These are phyloP conservation scores for Mycena galopus DNA, from an alignment of 768 basidiomycete genomes.

Conservation along the genomic window DNA sequence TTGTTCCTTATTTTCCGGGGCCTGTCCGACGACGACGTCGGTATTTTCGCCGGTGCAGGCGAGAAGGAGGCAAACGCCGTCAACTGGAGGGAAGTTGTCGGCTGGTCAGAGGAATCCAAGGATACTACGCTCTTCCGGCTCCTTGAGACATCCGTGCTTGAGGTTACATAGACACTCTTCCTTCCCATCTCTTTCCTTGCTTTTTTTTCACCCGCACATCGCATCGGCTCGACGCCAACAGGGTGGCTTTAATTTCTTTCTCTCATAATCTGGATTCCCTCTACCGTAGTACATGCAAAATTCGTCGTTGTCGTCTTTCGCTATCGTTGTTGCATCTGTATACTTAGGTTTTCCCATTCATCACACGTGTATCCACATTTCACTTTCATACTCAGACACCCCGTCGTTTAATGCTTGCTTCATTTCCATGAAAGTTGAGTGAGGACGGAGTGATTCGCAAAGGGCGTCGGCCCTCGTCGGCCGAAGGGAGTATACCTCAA, in stretches of 20 bases:
- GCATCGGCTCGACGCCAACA: constrained; percentile 17
- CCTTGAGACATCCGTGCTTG: constrained; percentile 83
- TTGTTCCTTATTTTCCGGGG: constrained; percentile 91
- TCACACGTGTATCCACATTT: constrained; percentile 23
- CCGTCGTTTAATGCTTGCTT: constrained; percentile 4
- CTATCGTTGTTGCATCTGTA: constrained; percentile 32
- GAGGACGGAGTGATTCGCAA: too few relatives aligned
- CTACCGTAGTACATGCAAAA: constrained; percentile 29
- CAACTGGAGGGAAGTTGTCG: constrained; percentile 86
- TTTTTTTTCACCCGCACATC: background rate
- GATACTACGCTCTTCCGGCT: constrained; percentile 82
- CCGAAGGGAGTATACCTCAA: too few relatives aligned
- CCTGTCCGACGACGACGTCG: constrained; percentile 82
- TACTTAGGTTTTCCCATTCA: constrained; percentile 31
- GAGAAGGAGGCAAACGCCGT: constrained; percentile 87
- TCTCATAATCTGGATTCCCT: constrained; percentile 18
- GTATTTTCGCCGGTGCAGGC: constrained; percentile 79
- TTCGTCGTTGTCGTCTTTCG: constrained; percentile 13
- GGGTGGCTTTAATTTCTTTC: constrained; percentile 7
- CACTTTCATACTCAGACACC: constrained; percentile 14
- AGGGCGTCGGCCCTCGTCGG: too few relatives aligned
- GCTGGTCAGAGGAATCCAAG: constrained; percentile 86
- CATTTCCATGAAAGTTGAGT: too few relatives aligned
- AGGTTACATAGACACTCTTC: constrained; percentile 47
- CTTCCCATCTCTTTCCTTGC: background rate